Base-by-base conservation (phyloP, 306 rosid genomes). In the Vigna hirtella region DNA sequence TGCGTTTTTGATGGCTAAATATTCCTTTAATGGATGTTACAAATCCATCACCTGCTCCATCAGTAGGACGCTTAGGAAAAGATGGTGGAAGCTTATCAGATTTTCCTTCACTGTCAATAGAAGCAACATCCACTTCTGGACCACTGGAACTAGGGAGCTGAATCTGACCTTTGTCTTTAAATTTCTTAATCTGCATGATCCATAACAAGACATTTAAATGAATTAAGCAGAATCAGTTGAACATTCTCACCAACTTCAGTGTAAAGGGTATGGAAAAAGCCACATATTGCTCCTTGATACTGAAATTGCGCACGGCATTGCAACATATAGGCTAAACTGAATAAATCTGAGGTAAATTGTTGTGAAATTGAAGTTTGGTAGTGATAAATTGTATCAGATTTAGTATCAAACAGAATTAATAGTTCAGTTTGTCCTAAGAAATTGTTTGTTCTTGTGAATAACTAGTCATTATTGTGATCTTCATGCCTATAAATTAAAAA, bases 21-120 rank as follows among this genome's bases (percentile, higher is more conserved):
- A 93, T 82, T 70, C 99, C 99, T 81, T 81, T 90, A 49, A 96
- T 75, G 55, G 97, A 91, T 81, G 98, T 96, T 73, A 96, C 99
- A 88, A 96, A 96, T 61, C 97, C 94, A 77, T 96, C 98, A 69
- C 98, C 99, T 13, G 98, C 99, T 84, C 97, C 98, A 48, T 93
- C 99, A 79, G 26, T 81, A 59, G 96, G 94, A 70, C 97, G 98
- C 91, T 88, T 94, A 62, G 87, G 87, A 88, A 88, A 91, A 77
- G 91, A 47, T 49, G 89, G 76, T 10, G 94, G 93, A 73, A 82
- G 16, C 78, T 85, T 93, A 64, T 89, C 94, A 64, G 91, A 81
- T 71, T 88, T 90, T 67, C 88, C 84, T 83, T 96, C 99, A 58
- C 72, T 86, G 73, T 96, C 99, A 73, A 88, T 87, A 32, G 83